phyloP scores from a whole-genome alignment of 148 eudicot species.

The Chenopodium album region DNA sequence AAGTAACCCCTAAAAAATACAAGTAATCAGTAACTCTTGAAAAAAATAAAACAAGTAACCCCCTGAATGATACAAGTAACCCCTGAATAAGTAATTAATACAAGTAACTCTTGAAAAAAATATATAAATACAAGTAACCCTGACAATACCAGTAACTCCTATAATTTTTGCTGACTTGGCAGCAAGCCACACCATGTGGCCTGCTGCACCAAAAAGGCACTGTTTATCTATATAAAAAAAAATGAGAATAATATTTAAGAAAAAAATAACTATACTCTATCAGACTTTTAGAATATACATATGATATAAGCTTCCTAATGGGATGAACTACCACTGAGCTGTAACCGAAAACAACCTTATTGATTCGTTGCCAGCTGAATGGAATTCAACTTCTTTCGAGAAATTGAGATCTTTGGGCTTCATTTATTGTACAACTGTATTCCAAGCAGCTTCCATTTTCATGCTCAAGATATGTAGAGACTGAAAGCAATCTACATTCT shows the following conservation, averaged over 20 bases:
- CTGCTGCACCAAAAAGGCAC: too few relatives aligned
- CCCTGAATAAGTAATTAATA: too few relatives aligned
- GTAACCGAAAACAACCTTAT: not conserved
- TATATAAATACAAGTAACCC: too few relatives aligned
- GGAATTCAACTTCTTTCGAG: not conserved
- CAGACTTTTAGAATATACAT: conserved; percentile 1
- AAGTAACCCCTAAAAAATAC: too few relatives aligned
- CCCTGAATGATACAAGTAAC: too few relatives aligned
- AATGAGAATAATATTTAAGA: not conserved
- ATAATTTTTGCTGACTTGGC: too few relatives aligned
- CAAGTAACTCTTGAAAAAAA: too few relatives aligned
- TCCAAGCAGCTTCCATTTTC: not conserved
- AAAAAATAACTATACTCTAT: not conserved
- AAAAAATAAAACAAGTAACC: too few relatives aligned
- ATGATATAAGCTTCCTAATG: not conserved
- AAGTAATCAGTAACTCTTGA: too few relatives aligned
- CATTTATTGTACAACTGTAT: not conserved
- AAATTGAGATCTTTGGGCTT: not conserved
- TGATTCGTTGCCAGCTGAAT: not conserved
- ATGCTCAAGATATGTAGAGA: not conserved
- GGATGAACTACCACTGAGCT: not conserved
- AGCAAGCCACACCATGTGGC: too few relatives aligned
- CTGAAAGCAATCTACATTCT: not conserved
- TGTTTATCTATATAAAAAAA: not conserved
- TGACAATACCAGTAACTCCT: too few relatives aligned